Conservation (phyloP, 208 protist species). For the Acanthamoeba lugdunensis region DNA sequence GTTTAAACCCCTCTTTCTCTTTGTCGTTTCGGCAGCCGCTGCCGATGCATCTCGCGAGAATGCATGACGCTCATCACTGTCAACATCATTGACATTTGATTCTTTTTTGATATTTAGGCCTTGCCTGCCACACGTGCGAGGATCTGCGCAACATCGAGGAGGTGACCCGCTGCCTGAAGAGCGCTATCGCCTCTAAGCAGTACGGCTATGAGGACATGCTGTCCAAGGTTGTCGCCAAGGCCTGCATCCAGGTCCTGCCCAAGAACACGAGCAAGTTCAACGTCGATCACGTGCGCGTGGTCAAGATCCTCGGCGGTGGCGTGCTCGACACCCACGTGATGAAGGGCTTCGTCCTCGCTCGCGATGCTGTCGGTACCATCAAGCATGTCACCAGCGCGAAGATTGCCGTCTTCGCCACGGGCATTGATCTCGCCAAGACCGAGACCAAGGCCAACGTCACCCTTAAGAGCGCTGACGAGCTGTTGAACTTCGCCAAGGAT, state of each 20-base stretch:
- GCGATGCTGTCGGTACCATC: conserved; percentile 92
- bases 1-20: neutral
- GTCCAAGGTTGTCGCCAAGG: conserved; percentile 93
- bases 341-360: conserved; percentile 96
- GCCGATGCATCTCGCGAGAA: neutral
- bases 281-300: conserved; percentile 98
- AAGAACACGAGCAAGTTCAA: conserved; percentile 96
- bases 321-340: conserved; percentile 94
- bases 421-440: conserved; percentile 95
- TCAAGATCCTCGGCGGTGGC: conserved; percentile 96
- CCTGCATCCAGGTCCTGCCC: conserved; percentile 95
- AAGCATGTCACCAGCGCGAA: conserved; percentile 95
- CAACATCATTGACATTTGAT: neutral
- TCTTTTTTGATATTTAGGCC: neutral
- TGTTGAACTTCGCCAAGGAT: conserved; percentile 95
- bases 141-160: conserved; percentile 89
- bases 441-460: conserved; percentile 98
- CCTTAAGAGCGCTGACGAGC: conserved; percentile 96
- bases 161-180: conserved; percentile 76
- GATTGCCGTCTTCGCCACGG: conserved; percentile 96
- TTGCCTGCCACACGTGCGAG: conserved; percentile 85
- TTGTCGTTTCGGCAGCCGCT: neutral
- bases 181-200: conserved; percentile 92
- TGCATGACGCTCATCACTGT: neutral
- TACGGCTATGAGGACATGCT: conserved; percentile 96